Conservation (phyloP, 2,329 filamentous ascomycete genomes). For the Triangularia setosa region DNA sequence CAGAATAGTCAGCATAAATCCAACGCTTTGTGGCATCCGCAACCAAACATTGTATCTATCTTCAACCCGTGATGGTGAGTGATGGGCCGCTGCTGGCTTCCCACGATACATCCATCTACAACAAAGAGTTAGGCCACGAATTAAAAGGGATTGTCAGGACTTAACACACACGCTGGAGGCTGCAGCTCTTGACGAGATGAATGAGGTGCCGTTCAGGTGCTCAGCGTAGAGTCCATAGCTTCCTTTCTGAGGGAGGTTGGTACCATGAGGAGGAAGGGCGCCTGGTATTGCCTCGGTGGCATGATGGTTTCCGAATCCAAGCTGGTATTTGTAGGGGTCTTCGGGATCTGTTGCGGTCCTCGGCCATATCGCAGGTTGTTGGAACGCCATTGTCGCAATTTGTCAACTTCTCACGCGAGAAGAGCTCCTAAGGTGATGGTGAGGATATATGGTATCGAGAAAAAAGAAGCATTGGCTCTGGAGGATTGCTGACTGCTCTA, state of each 20-base stretch:
- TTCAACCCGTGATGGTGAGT: background rate
- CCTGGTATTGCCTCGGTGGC: constrained; percentile 17
- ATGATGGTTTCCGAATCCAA: constrained; percentile 19
- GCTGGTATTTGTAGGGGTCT: background rate
- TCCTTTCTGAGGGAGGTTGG: constrained; percentile 16
- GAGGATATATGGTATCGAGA: background rate
- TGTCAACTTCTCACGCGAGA: background rate
- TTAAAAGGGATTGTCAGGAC: background rate
- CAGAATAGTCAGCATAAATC: background rate
- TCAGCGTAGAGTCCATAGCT: constrained; percentile 18
- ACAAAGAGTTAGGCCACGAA: background rate
- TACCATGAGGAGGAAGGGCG: constrained; percentile 15
- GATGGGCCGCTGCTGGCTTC: constrained; percentile 16
- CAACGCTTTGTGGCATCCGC: background rate
- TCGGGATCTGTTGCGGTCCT: background rate
- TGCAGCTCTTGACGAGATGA: constrained; percentile 14
- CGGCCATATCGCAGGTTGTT: background rate
- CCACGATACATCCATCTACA: constrained; percentile 20
- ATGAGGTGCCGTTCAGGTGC: constrained; percentile 20
- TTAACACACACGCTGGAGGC: constrained; percentile 14
- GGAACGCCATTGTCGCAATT: background rate
- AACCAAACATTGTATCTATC: background rate
- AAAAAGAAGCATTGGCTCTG: background rate
- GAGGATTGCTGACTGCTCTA: background rate
- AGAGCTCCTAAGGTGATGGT: background rate